These are phyloP conservation scores for Lactarius tabidus DNA, from an alignment of 768 basidiomycete species.

Conservation along the genomic window DNA sequence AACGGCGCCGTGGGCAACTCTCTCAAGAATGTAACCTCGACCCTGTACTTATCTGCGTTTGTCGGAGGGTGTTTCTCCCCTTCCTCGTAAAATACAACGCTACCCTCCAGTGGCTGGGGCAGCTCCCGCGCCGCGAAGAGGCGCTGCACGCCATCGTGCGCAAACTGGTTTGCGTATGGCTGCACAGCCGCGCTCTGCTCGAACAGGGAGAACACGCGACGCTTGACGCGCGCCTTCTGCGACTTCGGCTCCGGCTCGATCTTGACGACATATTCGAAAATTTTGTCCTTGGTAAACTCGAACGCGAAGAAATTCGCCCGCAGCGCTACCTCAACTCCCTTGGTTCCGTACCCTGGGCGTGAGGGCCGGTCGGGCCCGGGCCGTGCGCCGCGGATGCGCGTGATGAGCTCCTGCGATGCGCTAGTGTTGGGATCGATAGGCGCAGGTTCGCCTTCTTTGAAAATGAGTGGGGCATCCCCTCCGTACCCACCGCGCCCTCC, in stretches of 20 bases:
- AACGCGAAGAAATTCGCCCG: conserved; percentile 64
- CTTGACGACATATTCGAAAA: conserved; percentile 56
- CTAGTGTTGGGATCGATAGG: conserved; percentile 26
- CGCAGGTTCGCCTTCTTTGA: conserved; percentile 25
- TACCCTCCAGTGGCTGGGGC: conserved; percentile 36
- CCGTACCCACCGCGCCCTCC: conserved; percentile 26
- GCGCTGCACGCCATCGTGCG: conserved; percentile 44
- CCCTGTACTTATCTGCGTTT: conserved; percentile 39
- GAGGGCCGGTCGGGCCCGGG: conserved; percentile 22
- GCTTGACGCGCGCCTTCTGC: conserved; percentile 39
- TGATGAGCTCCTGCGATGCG: conserved; percentile 35
- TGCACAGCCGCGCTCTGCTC: conserved; percentile 39
- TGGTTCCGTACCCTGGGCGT: conserved; percentile 26
- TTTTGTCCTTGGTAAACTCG: conserved; percentile 37
- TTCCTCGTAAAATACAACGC: conserved; percentile 39
- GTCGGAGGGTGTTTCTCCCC: conserved; percentile 35
- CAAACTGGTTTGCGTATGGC: conserved; percentile 42
- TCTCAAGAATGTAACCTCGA: conserved; percentile 35
- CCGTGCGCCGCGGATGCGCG: background rate
- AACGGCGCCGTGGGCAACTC: conserved; percentile 34
- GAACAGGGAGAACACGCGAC: conserved; percentile 52
- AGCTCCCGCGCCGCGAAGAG: conserved; percentile 41
- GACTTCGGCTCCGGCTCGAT: conserved; percentile 46
- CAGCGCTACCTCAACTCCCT: conserved; percentile 40
- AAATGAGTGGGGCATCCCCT: conserved; percentile 23